Evolutionary conservation across 2,329 filamentous ascomycete genomes (phyloP).

Genomic region (Aureobasidium namibiae): DNA sequence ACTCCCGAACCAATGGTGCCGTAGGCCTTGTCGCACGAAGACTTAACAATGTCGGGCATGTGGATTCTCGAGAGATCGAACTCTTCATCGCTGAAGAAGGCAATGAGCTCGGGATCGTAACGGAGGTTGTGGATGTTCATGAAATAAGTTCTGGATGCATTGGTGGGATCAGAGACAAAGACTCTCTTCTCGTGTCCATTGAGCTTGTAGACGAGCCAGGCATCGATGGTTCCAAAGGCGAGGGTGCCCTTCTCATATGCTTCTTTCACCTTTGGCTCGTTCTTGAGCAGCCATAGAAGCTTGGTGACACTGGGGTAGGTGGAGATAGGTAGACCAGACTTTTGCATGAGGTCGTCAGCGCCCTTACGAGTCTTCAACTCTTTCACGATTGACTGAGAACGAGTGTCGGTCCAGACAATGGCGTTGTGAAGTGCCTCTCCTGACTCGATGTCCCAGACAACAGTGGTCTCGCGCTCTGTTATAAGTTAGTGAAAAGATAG

Average conservation of each 20-base stretch:
- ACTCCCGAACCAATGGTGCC: constrained; percentile 58
- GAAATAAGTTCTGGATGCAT: constrained; percentile 89
- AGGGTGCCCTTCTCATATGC: constrained; percentile 70
- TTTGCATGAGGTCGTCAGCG: constrained; percentile 58
- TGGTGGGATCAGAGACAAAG: constrained; percentile 78
- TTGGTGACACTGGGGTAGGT: constrained; percentile 86
- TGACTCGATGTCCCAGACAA: constrained; percentile 75
- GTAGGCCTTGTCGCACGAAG: constrained; percentile 65
- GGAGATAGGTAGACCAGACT: constrained; percentile 75
- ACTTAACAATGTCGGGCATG: constrained; percentile 76
- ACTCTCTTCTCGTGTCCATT: constrained; percentile 65
- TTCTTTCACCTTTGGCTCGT: constrained; percentile 59
- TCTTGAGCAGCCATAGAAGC: constrained; percentile 71
- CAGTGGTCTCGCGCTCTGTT: constrained; percentile 70
- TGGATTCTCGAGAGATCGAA: constrained; percentile 64
- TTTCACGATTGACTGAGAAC: constrained; percentile 66
- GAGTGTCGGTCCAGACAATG: constrained; percentile 84
- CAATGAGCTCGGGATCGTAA: constrained; percentile 68
- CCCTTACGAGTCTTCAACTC: constrained; percentile 62
- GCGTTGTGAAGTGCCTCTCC: constrained; percentile 77
- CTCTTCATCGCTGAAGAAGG: constrained; percentile 57
- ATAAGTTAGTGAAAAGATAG: background rate
- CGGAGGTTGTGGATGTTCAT: constrained; percentile 76
- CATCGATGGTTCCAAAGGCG: constrained; percentile 79
- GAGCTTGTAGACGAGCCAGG: constrained; percentile 79